Conservation (phyloP, 768 basidiomycete genomes). For the Podaxis sp. region DNA sequence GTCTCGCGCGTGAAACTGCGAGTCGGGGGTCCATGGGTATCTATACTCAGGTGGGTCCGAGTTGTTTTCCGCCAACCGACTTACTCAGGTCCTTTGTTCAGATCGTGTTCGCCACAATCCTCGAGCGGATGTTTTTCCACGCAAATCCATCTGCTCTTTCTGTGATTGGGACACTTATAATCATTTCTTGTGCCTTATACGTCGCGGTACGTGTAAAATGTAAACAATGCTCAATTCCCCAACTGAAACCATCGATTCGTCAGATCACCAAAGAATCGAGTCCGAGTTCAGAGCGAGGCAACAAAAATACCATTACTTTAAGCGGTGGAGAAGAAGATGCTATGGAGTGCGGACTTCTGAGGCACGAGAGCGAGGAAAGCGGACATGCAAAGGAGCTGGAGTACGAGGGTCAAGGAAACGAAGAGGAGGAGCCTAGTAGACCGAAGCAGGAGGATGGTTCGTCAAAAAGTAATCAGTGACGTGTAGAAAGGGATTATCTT, state of each 20-base stretch:
- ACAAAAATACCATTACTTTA: neutral
- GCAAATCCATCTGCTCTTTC: slow-evolving; percentile 55
- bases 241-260: neutral
- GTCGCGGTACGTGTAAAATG: slow-evolving; percentile 47
- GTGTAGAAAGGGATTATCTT: neutral
- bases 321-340: neutral
- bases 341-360: slow-evolving; percentile 5
- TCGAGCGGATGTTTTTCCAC: slow-evolving; percentile 66
- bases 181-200: slow-evolving; percentile 58
- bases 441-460: neutral
- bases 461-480: neutral
- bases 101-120: slow-evolving; percentile 63
- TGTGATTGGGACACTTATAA: slow-evolving; percentile 58
- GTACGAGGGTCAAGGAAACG: neutral
- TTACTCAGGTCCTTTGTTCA: slow-evolving; percentile 17
- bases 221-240: neutral
- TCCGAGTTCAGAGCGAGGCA: neutral
- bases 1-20: slow-evolving; percentile 61
- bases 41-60: slow-evolving; percentile 41
- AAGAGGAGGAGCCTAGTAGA: neutral
- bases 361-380: neutral
- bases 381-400: neutral
- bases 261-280: slow-evolving; percentile 8
- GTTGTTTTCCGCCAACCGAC: neutral
- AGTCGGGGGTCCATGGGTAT: slow-evolving; percentile 56